Percentiles rank a stretch among this genome's conserved stretches.
Evolutionary conservation across 805 yeast species (phyloP).

Genomic region (Kuraishia hungarica): DNA sequence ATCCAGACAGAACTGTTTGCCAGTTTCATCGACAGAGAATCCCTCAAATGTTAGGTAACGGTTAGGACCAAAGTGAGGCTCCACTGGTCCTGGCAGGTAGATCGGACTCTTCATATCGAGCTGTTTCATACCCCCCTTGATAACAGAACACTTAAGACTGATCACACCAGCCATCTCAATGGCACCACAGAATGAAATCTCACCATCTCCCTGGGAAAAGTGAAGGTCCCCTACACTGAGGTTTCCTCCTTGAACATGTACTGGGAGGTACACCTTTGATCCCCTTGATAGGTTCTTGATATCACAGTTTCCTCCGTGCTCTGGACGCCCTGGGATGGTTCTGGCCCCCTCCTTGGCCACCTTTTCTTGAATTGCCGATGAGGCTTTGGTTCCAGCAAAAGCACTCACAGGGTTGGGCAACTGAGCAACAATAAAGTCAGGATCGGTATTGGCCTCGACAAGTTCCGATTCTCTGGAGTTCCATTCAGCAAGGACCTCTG

Average conservation of each 20-base stretch:
- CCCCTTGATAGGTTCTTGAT: conserved; percentile 42
- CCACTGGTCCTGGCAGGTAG: conserved; percentile 40
- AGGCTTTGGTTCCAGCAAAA: conserved; percentile 30
- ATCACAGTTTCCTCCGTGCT: conserved; percentile 47
- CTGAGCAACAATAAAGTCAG: conserved; percentile 29
- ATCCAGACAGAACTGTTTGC: conserved; percentile 35
- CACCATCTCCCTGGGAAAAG: conserved; percentile 47
- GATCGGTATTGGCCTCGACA: conserved; percentile 24
- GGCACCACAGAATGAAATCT: conserved; percentile 45
- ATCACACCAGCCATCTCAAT: conserved; percentile 43
- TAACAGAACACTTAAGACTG: conserved; percentile 30
- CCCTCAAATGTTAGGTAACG: conserved; percentile 45
- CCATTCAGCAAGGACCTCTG: conserved; percentile 34
- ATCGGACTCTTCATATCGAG: conserved; percentile 35
- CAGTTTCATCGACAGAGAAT: conserved; percentile 40
- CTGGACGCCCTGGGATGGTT: conserved; percentile 45
- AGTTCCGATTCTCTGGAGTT: conserved; percentile 31
- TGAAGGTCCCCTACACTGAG: conserved; percentile 41
- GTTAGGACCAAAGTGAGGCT: conserved; percentile 37
- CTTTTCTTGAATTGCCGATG: conserved; percentile 17
- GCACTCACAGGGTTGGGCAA: conserved; percentile 27
- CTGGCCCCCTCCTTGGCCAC: conserved; percentile 38
- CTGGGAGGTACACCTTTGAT: conserved; percentile 39
- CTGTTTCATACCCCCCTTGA: conserved; percentile 32
- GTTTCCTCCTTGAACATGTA: conserved; percentile 37